Conservation (phyloP, 805 yeast genomes). For the Vanderwaltozyma tropicalis region DNA sequence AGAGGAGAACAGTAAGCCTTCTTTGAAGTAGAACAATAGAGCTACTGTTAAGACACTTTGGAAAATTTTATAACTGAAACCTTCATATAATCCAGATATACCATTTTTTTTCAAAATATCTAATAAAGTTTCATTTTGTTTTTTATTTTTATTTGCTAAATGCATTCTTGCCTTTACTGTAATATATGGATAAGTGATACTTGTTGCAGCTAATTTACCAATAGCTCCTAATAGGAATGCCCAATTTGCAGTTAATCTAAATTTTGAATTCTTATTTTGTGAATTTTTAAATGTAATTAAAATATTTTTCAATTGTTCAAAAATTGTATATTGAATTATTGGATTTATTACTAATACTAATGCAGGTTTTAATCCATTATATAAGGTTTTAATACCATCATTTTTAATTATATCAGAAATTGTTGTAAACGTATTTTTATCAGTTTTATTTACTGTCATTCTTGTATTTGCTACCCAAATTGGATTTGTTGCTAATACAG, state of each 20-base stretch:
- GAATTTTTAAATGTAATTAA: conserved; percentile 42
- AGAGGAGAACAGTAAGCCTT: conserved; percentile 59
- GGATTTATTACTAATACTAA: conserved; percentile 79
- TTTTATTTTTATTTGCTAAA: conserved; percentile 35
- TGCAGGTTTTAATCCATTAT: conserved; percentile 84
- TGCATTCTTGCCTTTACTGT: conserved; percentile 87
- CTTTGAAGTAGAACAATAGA: conserved; percentile 81
- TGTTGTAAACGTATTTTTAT: conserved; percentile 42
- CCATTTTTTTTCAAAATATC: conserved; percentile 65
- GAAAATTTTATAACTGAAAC: conserved; percentile 64
- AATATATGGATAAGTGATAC: conserved; percentile 82
- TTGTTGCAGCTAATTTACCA: conserved; percentile 83
- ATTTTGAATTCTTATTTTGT: conserved; percentile 15
- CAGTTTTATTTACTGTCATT: conserved; percentile 48
- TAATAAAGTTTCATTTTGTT: conserved; percentile 10
- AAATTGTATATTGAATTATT: conserved; percentile 82
- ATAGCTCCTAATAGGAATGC: conserved; percentile 83
- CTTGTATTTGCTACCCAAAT: conserved; percentile 96
- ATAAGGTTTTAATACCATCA: conserved; percentile 64
- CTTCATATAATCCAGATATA: conserved; percentile 65
- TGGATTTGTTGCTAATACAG: conserved; percentile 94
- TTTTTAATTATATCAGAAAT: conserved; percentile 51
- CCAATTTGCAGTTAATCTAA: conserved; percentile 50
- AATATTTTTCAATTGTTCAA: conserved; percentile 70
- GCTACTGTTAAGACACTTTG: conserved; percentile 88